phyloP scores from a whole-genome alignment of 164 flowering plant genomes.

The Warburgia ugandensis region DNA sequence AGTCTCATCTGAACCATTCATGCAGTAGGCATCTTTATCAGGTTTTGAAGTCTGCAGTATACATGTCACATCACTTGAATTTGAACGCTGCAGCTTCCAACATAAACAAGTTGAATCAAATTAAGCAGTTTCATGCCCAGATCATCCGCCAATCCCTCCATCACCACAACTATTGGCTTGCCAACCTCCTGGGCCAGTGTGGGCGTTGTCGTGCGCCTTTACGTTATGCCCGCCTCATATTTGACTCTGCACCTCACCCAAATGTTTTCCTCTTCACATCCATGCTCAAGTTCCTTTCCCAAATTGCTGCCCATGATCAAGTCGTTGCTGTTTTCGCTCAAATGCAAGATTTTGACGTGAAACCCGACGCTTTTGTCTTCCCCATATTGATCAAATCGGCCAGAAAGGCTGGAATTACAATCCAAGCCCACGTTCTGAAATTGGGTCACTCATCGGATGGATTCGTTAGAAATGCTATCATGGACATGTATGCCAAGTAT shows the following conservation, averaged over 20 bases:
- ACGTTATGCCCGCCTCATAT: slow-evolving; percentile 27
- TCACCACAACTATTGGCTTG: slow-evolving; percentile 30
- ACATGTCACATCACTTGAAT: slow-evolving; percentile 20
- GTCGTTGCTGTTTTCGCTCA: slow-evolving; percentile 23
- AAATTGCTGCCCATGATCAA: slow-evolving; percentile 17
- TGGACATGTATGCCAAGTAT: slow-evolving; percentile 37
- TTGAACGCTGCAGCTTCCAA: slow-evolving; percentile 13
- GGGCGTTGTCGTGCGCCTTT: slow-evolving; percentile 39
- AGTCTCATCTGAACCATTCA: too few species aligned
- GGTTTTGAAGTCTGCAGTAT: too few species aligned
- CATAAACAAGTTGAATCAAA: slow-evolving; percentile 21
- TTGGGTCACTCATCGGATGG: slow-evolving; percentile 24
- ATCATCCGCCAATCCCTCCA: slow-evolving; percentile 35
- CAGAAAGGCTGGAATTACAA: slow-evolving; percentile 2
- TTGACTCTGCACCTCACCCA: slow-evolving; percentile 21
- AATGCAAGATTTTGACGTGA: slow-evolving; percentile 18
- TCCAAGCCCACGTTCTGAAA: slow-evolving; percentile 23
- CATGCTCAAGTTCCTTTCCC: slow-evolving; percentile 31
- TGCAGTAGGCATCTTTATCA: too few species aligned
- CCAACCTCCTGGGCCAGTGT: slow-evolving; percentile 41
- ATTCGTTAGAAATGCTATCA: slow-evolving; percentile 39
- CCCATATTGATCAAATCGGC: slow-evolving; percentile 23
- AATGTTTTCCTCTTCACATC: slow-evolving; percentile 23
- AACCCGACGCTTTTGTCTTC: slow-evolving; percentile 25
- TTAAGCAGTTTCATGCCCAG: slow-evolving; percentile 49